A percentile compares a stretch with the other conserved stretches of the same genome.
Conservation (phyloP, 2,329 filamentous ascomycete species). For the Cercospora sp. region DNA sequence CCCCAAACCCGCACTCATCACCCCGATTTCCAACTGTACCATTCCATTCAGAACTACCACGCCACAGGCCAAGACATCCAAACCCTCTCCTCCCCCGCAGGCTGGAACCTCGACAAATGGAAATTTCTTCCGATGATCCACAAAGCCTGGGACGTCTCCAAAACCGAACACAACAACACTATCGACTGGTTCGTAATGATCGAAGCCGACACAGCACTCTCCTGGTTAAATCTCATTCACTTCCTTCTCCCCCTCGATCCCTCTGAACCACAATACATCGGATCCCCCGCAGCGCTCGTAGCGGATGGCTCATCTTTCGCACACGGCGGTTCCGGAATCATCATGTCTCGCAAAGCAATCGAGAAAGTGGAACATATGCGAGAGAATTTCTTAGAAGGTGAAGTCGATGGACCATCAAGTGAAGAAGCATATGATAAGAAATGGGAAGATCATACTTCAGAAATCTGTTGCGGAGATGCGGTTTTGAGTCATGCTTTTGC, state of each 20-base stretch:
- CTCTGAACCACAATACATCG: slow-evolving; percentile 49
- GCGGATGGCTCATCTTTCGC: slow-evolving; percentile 23
- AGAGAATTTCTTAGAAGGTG: background rate
- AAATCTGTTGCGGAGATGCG: slow-evolving; percentile 33
- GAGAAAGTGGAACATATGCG: slow-evolving; percentile 14
- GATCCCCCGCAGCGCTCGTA: slow-evolving; percentile 52
- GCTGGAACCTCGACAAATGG: slow-evolving; percentile 59
- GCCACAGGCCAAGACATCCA: slow-evolving; percentile 36
- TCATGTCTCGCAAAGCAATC: slow-evolving; percentile 31
- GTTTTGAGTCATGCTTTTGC: slow-evolving; percentile 31
- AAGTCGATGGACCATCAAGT: slow-evolving; percentile 1
- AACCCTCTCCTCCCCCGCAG: slow-evolving; percentile 38
- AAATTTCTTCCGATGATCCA: slow-evolving; percentile 60
- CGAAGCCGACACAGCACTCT: slow-evolving; percentile 54
- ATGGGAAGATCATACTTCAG: slow-evolving; percentile 29
- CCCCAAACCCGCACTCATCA: slow-evolving; percentile 32
- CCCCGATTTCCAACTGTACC: slow-evolving; percentile 39
- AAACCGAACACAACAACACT: slow-evolving; percentile 40
- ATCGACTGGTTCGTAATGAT: slow-evolving; percentile 55
- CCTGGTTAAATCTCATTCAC: slow-evolving; percentile 46
- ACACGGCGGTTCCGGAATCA: slow-evolving; percentile 32
- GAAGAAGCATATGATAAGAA: slow-evolving; percentile 21
- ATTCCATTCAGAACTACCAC: slow-evolving; percentile 35
- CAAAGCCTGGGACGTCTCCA: slow-evolving; percentile 47
- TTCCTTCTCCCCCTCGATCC: slow-evolving; percentile 51